Base-by-base conservation (phyloP, 2,329 filamentous ascomycete species). In the Waltergamsia citrina region DNA sequence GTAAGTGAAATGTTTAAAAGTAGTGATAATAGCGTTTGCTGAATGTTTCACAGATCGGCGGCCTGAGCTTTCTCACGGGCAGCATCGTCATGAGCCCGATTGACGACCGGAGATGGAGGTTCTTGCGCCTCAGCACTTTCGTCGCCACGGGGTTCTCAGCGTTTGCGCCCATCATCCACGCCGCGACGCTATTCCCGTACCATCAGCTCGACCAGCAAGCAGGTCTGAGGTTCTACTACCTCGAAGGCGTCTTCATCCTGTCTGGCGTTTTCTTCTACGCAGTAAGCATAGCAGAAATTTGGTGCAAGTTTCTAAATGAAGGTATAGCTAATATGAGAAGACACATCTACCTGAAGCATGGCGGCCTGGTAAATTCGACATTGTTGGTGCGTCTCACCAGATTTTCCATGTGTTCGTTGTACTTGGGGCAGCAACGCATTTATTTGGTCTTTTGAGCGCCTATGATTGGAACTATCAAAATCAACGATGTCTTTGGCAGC, bases 371-470 rank as follows among this genome's bases (percentile, higher is more conserved):
- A 46, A 37, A 5, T 66, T 67, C 43, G 63, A 67, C 43, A 55
- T 63, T 20, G 60, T 49, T 38, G 57, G 60, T 14, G 54, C 56
- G 5, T 66, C 62, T 6, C 63, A 66, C 37, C 62, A 65, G 41
- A 52, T 65, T 11, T 66, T 66, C 37, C 63, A 67, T 34, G 39
- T 62, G 10, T 46, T 63, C 5, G 60, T 65, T 12, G 61, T 63
- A 1, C 20, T 64, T 6, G 58, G 56, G 6, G n/a, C 57, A 18
- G 41, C 51, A 19, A 46, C 59, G 10, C 59, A 69, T 47, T 40
- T 64, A 26, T 43, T 54, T 28, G 60, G 52, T n/a, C 38, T 56
- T 17, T 34, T 56, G 18, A 26, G 42, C 19, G 50, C 47, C 2
- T 51, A 48, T 26, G 55, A 40, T 18, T 40, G 37, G 20, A 41